Evolutionary conservation across 2,329 filamentous ascomycete genomes (phyloP), one percentile per base, ranked within the genome.

Genomic region (Ploettnerulaceae sp.): DNA sequence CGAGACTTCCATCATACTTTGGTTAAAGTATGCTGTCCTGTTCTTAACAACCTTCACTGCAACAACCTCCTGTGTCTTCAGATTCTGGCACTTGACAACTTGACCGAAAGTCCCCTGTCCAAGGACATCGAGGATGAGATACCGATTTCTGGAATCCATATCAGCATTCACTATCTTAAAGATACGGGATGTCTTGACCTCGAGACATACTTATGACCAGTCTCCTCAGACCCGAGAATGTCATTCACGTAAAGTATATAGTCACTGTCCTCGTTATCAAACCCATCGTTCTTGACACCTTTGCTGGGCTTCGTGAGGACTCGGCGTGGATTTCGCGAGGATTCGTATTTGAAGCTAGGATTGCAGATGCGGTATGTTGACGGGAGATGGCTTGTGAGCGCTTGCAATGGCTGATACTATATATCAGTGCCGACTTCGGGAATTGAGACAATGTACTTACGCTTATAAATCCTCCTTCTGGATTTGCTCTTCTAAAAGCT

Each of bases 1-100:
- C 1, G 93, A 98, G 24, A 98, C 93, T 66, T 98, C 93, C 93
- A 98, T 98, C 93, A 98, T 98, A 67, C 93, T 97, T 68, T 98
- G 93, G 65, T 98, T 98, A 73, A 98, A 98, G 67, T 98, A 98
- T 28, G 93, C 93, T 1, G 93, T 98, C 61, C 91, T 84, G 68
- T 98, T 98, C 71, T 98, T 98, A 71, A 98, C 93, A 45, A 98
- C 93, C 70, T 98, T 98, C 57, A 98, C 93, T 3, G 93, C 93
- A 34, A 98, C 93, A 29, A 98, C 93, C 69, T 98, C 93, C 66
- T 96, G 90, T 0, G 93, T 97, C 71, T 95, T 96, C 60, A 98
- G 70, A 61, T 98, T 98, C 67, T 98, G 93, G 65, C 93, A 98
- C 68, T 98, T 98, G 51, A 98, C 93, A 24, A 98, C 93, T 70